Percentiles rank a stretch among this genome's conserved stretches.
phyloP scores from a whole-genome alignment of 176 grass and related monocot species.

The Phoenix roebelenii region DNA sequence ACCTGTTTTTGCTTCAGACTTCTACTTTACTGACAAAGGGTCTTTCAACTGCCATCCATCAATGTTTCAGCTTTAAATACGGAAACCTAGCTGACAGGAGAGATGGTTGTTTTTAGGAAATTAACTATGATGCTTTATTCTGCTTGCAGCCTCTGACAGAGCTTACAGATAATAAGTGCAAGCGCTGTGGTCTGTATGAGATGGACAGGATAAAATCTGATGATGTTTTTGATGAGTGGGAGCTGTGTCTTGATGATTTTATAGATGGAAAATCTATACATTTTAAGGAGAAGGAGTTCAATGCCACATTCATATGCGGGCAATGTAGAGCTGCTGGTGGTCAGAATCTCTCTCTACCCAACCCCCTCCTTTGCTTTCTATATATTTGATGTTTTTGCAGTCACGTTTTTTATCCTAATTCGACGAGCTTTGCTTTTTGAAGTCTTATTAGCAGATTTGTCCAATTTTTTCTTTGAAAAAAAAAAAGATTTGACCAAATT shows the following conservation, averaged over 20 bases:
- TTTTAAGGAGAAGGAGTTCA: slow-evolving; percentile 6
- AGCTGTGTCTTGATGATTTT: slow-evolving; percentile 11
- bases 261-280: not conserved
- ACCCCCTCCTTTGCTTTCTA: too few relatives aligned
- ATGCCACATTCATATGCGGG: slow-evolving; percentile 7
- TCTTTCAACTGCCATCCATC: too few relatives aligned
- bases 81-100: not conserved
- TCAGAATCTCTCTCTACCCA: not conserved
- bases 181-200: slow-evolving; percentile 12
- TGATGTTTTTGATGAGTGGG: slow-evolving; percentile 14
- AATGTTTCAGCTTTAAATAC: too few relatives aligned
- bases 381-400: too few relatives aligned
- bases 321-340: not conserved
- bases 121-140: not conserved
- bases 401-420: too few relatives aligned
- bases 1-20: too few relatives aligned
- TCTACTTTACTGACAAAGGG: too few relatives aligned
- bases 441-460: too few relatives aligned
- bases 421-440: too few relatives aligned
- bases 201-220: slow-evolving; percentile 5
- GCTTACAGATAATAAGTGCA: slow-evolving; percentile 6
- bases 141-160: slow-evolving; percentile 7
- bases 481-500: too few relatives aligned
- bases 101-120: not conserved
- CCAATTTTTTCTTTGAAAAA: too few relatives aligned